phyloP scores from a whole-genome alignment of 2,329 filamentous ascomycete genomes.

The Colletotrichum orchidophilum region DNA sequence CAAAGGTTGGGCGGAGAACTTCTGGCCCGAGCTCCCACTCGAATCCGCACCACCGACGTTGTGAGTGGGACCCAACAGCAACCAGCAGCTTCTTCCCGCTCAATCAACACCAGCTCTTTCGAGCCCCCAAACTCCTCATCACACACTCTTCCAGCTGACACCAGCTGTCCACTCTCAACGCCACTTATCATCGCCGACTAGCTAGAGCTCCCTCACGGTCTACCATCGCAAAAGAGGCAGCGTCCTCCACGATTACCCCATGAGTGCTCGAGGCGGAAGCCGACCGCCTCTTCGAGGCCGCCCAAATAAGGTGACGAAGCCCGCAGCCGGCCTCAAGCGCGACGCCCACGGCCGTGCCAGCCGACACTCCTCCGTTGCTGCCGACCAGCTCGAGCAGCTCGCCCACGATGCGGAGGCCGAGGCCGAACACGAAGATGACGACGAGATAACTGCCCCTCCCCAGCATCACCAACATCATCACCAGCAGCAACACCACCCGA shows the following conservation, averaged over 20 bases:
- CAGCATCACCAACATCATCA: constrained; percentile 21
- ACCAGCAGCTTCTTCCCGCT: constrained; percentile 21
- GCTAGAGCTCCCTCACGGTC: constrained; percentile 24
- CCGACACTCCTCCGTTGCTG: constrained; percentile 42
- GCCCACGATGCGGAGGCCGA: constrained; percentile 36
- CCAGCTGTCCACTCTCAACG: constrained; percentile 29
- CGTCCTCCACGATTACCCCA: constrained; percentile 18
- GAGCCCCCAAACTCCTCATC: constrained; percentile 25
- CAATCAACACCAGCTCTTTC: constrained; percentile 30
- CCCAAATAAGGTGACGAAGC: constrained; percentile 56
- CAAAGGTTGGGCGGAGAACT: constrained; percentile 30
- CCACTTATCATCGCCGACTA: constrained; percentile 24
- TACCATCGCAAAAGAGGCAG: constrained; percentile 30
- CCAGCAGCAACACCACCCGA: constrained; percentile 37
- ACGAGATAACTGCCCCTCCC: constrained; percentile 25
- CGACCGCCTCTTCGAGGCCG: constrained; percentile 46
- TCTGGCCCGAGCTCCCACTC: constrained; percentile 36
- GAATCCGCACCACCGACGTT: background rate
- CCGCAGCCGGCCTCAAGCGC: constrained; percentile 34
- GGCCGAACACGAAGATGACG: constrained; percentile 35
- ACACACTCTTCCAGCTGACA: constrained; percentile 30
- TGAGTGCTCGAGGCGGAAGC: constrained; percentile 35
- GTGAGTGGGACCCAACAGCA: constrained; percentile 20
- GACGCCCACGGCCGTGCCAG: constrained; percentile 38
- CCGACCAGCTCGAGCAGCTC: constrained; percentile 45